Percentiles rank a stretch among this genome's conserved stretches.
Evolutionary conservation across 208 protist species (phyloP).

Genomic region (Crithidia bombi): DNA sequence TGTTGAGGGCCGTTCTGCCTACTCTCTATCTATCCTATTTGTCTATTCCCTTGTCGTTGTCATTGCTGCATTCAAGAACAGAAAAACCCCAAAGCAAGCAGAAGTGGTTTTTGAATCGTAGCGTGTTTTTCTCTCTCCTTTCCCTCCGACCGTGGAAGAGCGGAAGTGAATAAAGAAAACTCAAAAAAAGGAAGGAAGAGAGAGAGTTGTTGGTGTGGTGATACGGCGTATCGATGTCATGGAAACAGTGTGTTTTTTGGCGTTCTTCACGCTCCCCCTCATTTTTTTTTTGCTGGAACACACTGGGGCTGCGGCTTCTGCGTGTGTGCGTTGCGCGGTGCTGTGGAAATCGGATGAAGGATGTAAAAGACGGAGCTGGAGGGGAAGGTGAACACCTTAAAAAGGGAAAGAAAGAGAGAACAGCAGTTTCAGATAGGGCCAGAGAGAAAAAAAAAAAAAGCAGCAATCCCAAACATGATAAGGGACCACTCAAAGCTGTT

Average conservation of each 20-base stretch:
- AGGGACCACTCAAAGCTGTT: no score
- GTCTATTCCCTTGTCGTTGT: no score
- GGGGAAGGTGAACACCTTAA: no score
- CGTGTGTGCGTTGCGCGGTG: neutral
- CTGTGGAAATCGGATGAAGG: neutral
- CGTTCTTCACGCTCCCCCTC: no score
- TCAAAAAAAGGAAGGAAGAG: neutral
- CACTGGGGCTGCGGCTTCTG: neutral
- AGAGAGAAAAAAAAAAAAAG: no score
- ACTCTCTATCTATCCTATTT: no score
- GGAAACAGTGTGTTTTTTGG: neutral
- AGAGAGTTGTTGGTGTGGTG: neutral
- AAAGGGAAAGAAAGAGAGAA: constrained; percentile 21
- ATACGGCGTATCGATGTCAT: neutral
- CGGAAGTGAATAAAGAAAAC: neutral
- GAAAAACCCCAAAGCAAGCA: no score
- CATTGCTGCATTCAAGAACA: no score
- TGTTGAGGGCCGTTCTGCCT: no score
- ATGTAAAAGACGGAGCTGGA: neutral
- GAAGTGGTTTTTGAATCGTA: no score
- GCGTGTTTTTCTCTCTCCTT: no score
- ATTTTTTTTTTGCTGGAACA: neutral
- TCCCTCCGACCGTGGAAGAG: neutral
- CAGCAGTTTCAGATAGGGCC: neutral
- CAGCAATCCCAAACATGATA: no score